Percentiles rank a stretch among this genome's conserved stretches.
These are phyloP conservation scores for Gentiana straminea DNA, from an alignment of 257 asterid genomes.

Conservation along the genomic window DNA sequence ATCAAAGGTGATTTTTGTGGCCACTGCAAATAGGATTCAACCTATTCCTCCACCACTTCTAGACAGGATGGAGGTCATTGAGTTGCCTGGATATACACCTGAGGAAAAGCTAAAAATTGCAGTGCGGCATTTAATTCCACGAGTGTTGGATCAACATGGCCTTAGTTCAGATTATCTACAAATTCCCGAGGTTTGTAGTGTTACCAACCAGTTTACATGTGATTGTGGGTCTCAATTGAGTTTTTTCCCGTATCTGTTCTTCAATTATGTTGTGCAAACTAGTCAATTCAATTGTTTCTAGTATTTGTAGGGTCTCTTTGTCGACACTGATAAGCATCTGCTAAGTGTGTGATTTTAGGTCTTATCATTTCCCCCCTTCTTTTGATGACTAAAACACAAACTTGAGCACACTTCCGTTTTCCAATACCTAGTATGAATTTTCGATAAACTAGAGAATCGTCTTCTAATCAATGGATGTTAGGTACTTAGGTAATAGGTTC, in stretches of 20 bases:
- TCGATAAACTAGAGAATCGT: no score
- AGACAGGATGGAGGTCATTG: conserved; percentile 99
- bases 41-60: conserved; percentile 92
- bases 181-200: conserved; percentile 69
- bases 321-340: no score
- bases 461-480: no score
- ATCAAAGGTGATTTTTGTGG: conserved; percentile 94
- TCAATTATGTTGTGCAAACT: no score
- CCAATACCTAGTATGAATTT: no score
- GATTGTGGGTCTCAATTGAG: neutral
- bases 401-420: no score
- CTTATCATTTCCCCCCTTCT: no score
- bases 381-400: no score
- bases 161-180: conserved; percentile 78
- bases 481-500: no score
- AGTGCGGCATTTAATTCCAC: conserved; percentile 76
- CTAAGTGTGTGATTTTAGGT: no score
- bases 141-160: conserved; percentile 98
- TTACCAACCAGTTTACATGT: neutral
- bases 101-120: conserved; percentile 96
- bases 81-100: conserved; percentile 97
- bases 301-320: no score
- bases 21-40: conserved; percentile 91
- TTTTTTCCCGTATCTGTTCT: neutral
- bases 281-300: no score